A percentile compares a stretch with the other conserved stretches of the same genome.
phyloP scores from a whole-genome alignment of 495 filamentous ascomycete species.

The Hypomontagnella monticulosa region DNA sequence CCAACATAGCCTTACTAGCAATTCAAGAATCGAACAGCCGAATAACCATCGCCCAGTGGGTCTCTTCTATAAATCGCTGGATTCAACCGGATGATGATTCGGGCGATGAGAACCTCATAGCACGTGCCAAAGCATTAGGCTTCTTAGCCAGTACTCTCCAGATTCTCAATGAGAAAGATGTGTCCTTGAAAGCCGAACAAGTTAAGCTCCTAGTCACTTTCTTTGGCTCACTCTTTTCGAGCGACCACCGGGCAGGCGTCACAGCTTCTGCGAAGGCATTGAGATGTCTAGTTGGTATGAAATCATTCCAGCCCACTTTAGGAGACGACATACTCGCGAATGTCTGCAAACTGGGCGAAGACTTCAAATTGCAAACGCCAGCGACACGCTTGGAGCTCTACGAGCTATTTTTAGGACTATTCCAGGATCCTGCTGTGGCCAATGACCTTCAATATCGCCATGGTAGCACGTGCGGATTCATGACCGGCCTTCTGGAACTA shows the following conservation, averaged over 20 bases:
- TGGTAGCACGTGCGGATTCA: constrained; percentile 50
- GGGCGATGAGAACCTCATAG: constrained; percentile 53
- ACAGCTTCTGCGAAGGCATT: constrained; percentile 58
- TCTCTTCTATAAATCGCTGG: constrained; percentile 59
- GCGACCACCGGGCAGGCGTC: constrained; percentile 61
- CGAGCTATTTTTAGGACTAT: constrained; percentile 54
- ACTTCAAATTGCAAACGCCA: constrained; percentile 57
- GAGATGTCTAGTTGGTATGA: constrained; percentile 55
- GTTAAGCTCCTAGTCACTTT: constrained; percentile 55
- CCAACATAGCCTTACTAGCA: constrained; percentile 33
- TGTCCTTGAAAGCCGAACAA: constrained; percentile 53
- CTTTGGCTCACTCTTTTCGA: constrained; percentile 60
- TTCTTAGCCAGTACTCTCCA: constrained; percentile 58
- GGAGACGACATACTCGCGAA: constrained; percentile 54
- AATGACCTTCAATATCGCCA: constrained; percentile 55
- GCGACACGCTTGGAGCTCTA: constrained; percentile 59
- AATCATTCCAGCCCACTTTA: constrained; percentile 54
- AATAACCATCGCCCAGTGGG: constrained; percentile 57
- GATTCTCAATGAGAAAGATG: constrained; percentile 46
- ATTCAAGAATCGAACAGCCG: constrained; percentile 57
- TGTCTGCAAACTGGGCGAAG: constrained; percentile 56
- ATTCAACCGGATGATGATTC: constrained; percentile 51
- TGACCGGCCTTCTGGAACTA: constrained; percentile 52
- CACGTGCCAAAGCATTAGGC: constrained; percentile 54
- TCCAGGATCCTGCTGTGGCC: constrained; percentile 48